Evolutionary conservation across 768 basidiomycete genomes (phyloP).

Genomic region (Rhodotorula kratochvilovae): DNA sequence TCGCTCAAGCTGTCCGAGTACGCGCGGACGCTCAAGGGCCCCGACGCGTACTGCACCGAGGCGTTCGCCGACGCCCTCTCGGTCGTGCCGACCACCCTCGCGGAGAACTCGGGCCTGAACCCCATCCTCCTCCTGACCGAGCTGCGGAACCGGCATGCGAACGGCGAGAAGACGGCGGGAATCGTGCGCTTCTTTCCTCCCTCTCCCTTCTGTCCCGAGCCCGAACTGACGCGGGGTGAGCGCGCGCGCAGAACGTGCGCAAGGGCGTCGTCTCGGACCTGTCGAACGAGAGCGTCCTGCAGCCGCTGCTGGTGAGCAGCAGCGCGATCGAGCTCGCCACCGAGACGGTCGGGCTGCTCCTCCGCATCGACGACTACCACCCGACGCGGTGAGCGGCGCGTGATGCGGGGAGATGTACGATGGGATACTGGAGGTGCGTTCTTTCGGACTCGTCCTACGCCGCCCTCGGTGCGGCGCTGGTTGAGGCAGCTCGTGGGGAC

Average conservation of each 20-base stretch:
- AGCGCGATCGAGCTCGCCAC: slow-evolving; percentile 92
- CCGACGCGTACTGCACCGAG: slow-evolving; percentile 99
- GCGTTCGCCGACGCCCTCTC: slow-evolving; percentile 96
- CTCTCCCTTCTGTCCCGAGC: not conserved
- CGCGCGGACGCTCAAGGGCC: slow-evolving; percentile 87
- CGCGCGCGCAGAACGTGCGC: slow-evolving; percentile 64
- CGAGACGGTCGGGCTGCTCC: slow-evolving; percentile 90
- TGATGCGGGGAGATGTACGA: not conserved
- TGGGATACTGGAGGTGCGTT: no score
- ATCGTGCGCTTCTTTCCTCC: slow-evolving; percentile 55
- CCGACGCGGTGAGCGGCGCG: slow-evolving; percentile 13
- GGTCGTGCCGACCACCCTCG: slow-evolving; percentile 93
- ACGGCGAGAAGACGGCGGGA: slow-evolving; percentile 89
- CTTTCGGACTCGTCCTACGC: no score
- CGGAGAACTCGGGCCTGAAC: slow-evolving; percentile 97
- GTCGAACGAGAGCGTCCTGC: slow-evolving; percentile 92
- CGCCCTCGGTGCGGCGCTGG: no score
- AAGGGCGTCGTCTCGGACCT: slow-evolving; percentile 98
- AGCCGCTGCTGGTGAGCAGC: slow-evolving; percentile 83
- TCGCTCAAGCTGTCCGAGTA: slow-evolving; percentile 85
- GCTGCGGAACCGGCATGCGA: slow-evolving; percentile 89
- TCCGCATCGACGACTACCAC: slow-evolving; percentile 65
- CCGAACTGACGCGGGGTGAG: no score
- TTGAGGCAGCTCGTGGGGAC: no score
- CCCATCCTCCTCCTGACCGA: slow-evolving; percentile 98